Percentiles rank a stretch among this genome's conserved stretches.
Evolutionary conservation across 208 protist genomes (phyloP).

Genomic region (Tritrichomonas musculus): DNA sequence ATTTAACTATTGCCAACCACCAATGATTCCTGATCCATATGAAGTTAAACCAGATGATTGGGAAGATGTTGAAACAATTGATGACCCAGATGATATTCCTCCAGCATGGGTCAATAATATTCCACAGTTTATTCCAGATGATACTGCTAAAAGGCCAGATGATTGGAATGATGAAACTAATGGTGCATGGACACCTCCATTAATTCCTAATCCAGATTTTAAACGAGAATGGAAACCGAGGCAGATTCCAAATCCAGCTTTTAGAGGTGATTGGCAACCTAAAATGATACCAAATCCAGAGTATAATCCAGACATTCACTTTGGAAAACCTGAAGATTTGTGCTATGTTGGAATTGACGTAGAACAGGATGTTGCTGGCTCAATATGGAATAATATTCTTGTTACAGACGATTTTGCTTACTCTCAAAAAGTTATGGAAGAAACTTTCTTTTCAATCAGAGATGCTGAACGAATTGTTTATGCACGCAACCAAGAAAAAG

Average conservation of each 20-base stretch:
- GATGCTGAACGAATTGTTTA: neutral
- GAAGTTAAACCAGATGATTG: conserved; percentile 55
- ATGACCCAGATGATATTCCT: conserved; percentile 51
- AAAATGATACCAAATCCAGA: conserved; percentile 49
- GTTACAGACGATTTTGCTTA: neutral
- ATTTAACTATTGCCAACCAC: neutral
- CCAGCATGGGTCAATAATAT: conserved; percentile 47
- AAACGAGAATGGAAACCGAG: conserved; percentile 46
- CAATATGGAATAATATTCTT: conserved; percentile 33
- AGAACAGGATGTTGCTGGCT: neutral
- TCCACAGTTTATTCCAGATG: conserved; percentile 44
- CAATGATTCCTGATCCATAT: conserved; percentile 43
- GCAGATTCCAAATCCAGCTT: conserved; percentile 50
- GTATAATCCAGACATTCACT: conserved; percentile 37
- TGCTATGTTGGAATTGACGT: conserved; percentile 32
- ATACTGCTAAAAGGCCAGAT: conserved; percentile 38
- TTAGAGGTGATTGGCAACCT: conserved; percentile 49
- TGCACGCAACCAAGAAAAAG: neutral
- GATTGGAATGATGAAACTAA: conserved; percentile 54
- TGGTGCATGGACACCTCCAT: conserved; percentile 47
- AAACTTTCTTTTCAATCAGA: neutral
- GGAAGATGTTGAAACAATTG: conserved; percentile 53
- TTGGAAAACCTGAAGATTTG: neutral
- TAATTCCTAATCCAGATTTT: conserved; percentile 49
- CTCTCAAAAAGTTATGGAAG: neutral